Evolutionary conservation across 2,329 filamentous ascomycete genomes (phyloP).

Genomic region (Diaporthe sp.): DNA sequence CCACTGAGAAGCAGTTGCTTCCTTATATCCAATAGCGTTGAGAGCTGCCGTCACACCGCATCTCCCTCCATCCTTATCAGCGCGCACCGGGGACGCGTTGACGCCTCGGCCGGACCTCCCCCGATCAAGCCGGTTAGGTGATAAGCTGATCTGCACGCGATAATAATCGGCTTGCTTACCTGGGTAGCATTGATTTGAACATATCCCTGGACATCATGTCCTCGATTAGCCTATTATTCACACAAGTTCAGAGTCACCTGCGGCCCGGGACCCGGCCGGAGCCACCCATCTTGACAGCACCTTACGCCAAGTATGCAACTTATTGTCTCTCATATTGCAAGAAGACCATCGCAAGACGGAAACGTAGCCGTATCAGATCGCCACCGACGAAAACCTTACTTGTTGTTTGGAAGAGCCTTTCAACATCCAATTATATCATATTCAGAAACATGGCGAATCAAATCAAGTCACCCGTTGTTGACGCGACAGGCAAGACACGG

Average conservation of each 20-base stretch:
- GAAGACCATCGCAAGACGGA: neutral
- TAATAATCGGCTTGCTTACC: neutral
- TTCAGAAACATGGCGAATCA: neutral
- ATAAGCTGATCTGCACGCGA: neutral
- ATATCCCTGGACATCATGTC: neutral
- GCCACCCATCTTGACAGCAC: neutral
- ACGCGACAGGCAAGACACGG: neutral
- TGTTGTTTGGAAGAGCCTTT: neutral
- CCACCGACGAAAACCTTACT: neutral
- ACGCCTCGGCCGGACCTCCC: neutral
- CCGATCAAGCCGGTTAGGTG: neutral
- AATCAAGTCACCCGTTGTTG: neutral
- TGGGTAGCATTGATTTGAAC: neutral
- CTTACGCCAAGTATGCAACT: neutral
- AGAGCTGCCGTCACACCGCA: neutral
- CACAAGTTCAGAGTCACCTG: neutral
- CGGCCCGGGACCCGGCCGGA: conserved; percentile 1
- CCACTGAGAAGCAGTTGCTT: neutral
- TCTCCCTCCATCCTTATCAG: neutral
- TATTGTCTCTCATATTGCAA: neutral
- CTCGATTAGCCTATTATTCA: neutral
- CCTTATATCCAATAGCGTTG: neutral
- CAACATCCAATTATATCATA: neutral
- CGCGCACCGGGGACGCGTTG: neutral
- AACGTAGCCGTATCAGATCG: neutral